These are phyloP conservation scores for Rhodocollybia butyracea DNA, from an alignment of 768 basidiomycete species.

Conservation along the genomic window DNA sequence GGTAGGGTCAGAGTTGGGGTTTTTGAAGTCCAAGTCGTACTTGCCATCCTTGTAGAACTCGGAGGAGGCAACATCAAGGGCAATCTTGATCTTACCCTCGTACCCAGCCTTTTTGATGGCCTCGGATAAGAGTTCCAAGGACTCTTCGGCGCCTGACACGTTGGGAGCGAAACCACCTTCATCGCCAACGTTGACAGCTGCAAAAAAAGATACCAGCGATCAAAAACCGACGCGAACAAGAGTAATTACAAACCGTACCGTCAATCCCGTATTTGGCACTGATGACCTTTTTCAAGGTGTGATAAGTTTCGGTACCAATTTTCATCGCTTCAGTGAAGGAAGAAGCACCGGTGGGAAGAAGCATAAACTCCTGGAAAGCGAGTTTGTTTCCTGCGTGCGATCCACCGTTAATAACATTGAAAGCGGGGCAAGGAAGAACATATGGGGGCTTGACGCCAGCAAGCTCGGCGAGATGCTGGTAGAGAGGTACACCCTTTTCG, in stretches of 20 bases:
- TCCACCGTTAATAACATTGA: conserved; percentile 99
- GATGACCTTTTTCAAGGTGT: conserved; percentile 98
- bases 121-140: conserved; percentile 90
- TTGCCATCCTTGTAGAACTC: conserved; percentile 99
- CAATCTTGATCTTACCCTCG: conserved; percentile 98
- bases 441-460: conserved; percentile 94
- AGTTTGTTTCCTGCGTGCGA: conserved; percentile 99
- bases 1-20: conserved; percentile 96
- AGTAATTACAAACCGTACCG: conserved; percentile 48
- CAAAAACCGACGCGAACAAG: conserved; percentile 11
- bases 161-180: conserved; percentile 99
- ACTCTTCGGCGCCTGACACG: conserved; percentile 95
- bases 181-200: conserved; percentile 98
- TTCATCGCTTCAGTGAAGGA: conserved; percentile 97
- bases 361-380: conserved; percentile 99
- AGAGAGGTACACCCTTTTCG: conserved; percentile 93
- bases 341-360: conserved; percentile 89
- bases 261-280: conserved; percentile 98
- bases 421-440: conserved; percentile 86
- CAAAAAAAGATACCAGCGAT: not conserved
- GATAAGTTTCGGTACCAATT: conserved; percentile 97
- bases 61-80: conserved; percentile 96
- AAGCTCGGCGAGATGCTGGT: conserved; percentile 94
- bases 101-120: conserved; percentile 99
- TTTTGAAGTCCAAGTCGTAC: conserved; percentile 99